Conservation (phyloP, 2,329 filamentous ascomycete species). For the Trichoderma sp. region DNA sequence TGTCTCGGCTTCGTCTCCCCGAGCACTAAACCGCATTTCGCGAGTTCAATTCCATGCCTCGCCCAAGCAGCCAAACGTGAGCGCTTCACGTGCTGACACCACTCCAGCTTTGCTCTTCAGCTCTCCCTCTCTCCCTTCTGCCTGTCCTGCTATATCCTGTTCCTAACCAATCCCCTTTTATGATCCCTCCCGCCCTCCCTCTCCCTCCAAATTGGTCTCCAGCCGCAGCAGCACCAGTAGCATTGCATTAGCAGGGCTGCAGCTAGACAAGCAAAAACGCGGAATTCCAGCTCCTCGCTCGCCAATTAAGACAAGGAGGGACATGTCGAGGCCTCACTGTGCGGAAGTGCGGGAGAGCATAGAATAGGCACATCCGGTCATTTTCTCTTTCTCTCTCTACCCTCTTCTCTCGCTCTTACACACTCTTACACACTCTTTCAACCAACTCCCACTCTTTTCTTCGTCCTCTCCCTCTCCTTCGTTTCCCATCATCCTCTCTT, state of each 20-base stretch:
- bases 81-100: constrained; percentile 19
- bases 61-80: neutral
- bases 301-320: neutral
- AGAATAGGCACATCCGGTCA: neutral
- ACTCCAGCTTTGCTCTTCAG: neutral
- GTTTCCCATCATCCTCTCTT: neutral
- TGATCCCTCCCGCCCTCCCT: neutral
- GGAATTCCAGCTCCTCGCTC: neutral
- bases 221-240: neutral
- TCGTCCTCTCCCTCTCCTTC: constrained; percentile 18
- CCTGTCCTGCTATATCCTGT: neutral
- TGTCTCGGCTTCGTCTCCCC: constrained; percentile 18
- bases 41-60: neutral
- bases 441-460: neutral
- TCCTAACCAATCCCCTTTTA: neutral
- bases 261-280: neutral
- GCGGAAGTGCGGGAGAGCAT: neutral
- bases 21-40: constrained; percentile 15
- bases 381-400: neutral
- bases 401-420: neutral
- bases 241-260: neutral
- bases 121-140: neutral
- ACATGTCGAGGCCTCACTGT: constrained; percentile 8
- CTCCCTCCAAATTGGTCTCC: neutral
- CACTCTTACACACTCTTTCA: neutral